A percentile compares a stretch with the other conserved stretches of the same genome.
Conservation (phyloP, 257 asterid genomes). For the Mitragyna speciosa region DNA sequence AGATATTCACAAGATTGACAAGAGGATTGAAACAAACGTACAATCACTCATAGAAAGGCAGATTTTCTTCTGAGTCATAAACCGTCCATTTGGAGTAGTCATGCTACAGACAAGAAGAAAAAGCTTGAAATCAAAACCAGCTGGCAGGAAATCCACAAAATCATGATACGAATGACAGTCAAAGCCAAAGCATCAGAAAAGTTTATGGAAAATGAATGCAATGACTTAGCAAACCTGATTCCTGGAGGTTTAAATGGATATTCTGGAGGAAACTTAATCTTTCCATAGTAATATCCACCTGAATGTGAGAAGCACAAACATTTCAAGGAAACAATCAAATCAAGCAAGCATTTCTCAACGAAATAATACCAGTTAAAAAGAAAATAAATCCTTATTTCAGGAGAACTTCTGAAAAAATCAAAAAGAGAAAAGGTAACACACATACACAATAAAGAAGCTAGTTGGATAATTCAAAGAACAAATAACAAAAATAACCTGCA, state of each 20-base stretch:
- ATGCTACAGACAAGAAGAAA: conserved; percentile 48
- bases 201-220: background rate
- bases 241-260: conserved; percentile 97
- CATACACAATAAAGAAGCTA: background rate
- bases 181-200: background rate
- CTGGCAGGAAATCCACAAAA: conserved; percentile 8
- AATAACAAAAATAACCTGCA: conserved; percentile 66
- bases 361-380: background rate
- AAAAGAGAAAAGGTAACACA: background rate
- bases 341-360: conserved; percentile 17
- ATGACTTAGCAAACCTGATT: conserved; percentile 55
- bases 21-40: conserved; percentile 21
- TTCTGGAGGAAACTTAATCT: conserved; percentile 94
- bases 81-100: conserved; percentile 81
- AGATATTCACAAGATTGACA: background rate
- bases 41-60: conserved; percentile 93
- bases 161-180: conserved; percentile 8
- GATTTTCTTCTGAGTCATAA: conserved; percentile 84
- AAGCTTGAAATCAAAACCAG: conserved; percentile 8
- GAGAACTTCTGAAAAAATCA: background rate
- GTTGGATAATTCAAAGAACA: background rate
- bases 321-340: conserved; percentile 1
- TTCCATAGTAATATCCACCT: conserved; percentile 98
- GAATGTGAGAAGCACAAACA: conserved; percentile 9
- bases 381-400: background rate